phyloP scores from a whole-genome alignment of 192 early-diverging fungal genomes.

The Backusella tarrabulga region DNA sequence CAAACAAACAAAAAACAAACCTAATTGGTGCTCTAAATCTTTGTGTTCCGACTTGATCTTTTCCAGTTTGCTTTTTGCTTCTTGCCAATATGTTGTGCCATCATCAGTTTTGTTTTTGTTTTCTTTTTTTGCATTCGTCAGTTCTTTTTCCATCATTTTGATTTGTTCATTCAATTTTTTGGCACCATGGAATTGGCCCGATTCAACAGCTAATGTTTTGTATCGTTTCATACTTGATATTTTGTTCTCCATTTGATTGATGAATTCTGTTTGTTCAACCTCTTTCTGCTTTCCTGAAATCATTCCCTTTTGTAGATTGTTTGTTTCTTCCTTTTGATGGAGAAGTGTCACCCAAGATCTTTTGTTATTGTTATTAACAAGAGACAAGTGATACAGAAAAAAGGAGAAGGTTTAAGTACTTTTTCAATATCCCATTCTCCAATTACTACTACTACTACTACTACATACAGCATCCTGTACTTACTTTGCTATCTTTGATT shows the following conservation, averaged over 20 bases:
- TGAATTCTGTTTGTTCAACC: not conserved
- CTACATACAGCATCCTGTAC: not conserved
- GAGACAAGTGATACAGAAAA: too few relatives aligned
- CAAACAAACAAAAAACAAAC: not conserved
- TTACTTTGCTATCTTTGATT: not conserved
- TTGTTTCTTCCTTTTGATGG: not conserved
- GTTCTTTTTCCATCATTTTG: not conserved
- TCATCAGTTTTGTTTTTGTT: not conserved
- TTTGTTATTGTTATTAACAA: not conserved
- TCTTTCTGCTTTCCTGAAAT: not conserved
- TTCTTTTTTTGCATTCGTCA: not conserved
- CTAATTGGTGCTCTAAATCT: not conserved
- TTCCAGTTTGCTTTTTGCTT: slow-evolving; percentile 9
- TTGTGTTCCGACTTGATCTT: not conserved
- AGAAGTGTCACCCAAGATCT: not conserved
- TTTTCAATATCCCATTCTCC: not conserved
- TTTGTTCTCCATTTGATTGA: not conserved
- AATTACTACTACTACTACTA: not conserved
- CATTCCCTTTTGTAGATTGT: not conserved
- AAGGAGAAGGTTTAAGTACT: too few relatives aligned
- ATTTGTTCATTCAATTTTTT: not conserved
- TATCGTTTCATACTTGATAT: not conserved
- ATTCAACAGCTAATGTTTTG: not conserved
- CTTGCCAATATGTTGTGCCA: not conserved
- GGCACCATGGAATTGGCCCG: not conserved